phyloP scores from a whole-genome alignment of 768 basidiomycete genomes.

The Boletus rex-veris region DNA sequence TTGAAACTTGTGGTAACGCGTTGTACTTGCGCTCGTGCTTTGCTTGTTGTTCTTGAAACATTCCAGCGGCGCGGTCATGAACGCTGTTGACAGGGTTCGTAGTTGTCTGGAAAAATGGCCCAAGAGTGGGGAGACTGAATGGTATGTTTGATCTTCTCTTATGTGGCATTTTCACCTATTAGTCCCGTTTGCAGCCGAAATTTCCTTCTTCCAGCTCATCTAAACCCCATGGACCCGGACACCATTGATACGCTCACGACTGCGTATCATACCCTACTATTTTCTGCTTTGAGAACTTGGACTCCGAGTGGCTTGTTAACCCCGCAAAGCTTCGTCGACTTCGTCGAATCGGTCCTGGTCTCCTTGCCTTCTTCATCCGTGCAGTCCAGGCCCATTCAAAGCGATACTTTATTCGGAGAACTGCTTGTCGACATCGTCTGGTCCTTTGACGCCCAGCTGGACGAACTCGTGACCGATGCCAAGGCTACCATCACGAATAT shows the following conservation, averaged over 20 bases:
- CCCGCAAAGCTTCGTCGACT: conserved; percentile 51
- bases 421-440: conserved; percentile 76
- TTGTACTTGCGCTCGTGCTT: conserved; percentile 17
- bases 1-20: conserved; percentile 6
- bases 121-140: conserved; percentile 58
- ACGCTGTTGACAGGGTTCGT: conserved; percentile 54
- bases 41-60: conserved; percentile 9
- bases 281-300: conserved; percentile 57
- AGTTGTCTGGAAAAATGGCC: conserved; percentile 52
- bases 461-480: conserved; percentile 61
- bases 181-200: conserved; percentile 46
- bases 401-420: conserved; percentile 55
- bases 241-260: conserved; percentile 58
- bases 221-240: conserved; percentile 51
- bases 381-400: conserved; percentile 35
- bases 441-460: conserved; percentile 74
- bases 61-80: conserved; percentile 41
- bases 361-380: conserved; percentile 65
- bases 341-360: conserved; percentile 59
- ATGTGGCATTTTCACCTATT: conserved; percentile 17
- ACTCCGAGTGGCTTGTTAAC: conserved; percentile 45
- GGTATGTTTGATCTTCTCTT: conserved; percentile 39
- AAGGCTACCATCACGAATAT: conserved; percentile 39
- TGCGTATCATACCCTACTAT: conserved; percentile 65
- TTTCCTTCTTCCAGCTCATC: conserved; percentile 58